Base-by-base conservation (phyloP, 1,139 yeast genomes). In the Geotrichum citri-aurantii region DNA sequence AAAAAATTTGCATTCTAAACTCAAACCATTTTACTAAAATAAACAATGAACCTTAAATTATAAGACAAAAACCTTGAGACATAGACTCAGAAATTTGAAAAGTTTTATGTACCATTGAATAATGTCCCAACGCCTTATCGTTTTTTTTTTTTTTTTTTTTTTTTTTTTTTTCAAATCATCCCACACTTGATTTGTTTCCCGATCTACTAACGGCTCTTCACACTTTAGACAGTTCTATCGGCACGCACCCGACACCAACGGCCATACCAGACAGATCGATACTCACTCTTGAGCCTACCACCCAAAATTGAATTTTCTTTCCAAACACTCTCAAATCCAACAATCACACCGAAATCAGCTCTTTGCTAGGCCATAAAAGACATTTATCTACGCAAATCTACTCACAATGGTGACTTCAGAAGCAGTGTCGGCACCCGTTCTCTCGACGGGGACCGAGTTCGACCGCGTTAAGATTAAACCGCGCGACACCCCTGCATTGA, bases 361-460 rank as follows among this genome's bases (percentile, higher is more conserved):
- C 7, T 2, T 37, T n/a, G 42, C 19, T 37, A 37, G 19, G n/a
- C 14, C 14, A 14, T 19, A 14, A 14, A 3, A n/a, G 17, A n/a
- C n/a, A 14, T n/a, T 31, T 31, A 14, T 37, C n/a, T 37, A 37
- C 42, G 10, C 42, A n/a, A 4, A 31, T n/a, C 7, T 26, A 26
- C 29, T 26, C 19, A 37, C 17, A 37, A 37, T 37, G 42, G 21
- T 37, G 19, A 37, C 42, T n/a, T 37, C 42, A 37, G 42, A 37
- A 37, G 42, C 42, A 37, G 42, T 46, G 37, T 31, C 37, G 27
- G 55, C 55, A 19, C 55, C 55, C 6, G 50, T 44, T 26, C 49
- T 55, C 24, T 55, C 58, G 14, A 44, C 58, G 7, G 50, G 50
- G 14, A 86, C 84, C 65, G 86, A 82, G 64, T 84, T 82, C 26